phyloP scores from a whole-genome alignment of 108 stramenopile genomes.

The Aurantiochytrium sp. region DNA sequence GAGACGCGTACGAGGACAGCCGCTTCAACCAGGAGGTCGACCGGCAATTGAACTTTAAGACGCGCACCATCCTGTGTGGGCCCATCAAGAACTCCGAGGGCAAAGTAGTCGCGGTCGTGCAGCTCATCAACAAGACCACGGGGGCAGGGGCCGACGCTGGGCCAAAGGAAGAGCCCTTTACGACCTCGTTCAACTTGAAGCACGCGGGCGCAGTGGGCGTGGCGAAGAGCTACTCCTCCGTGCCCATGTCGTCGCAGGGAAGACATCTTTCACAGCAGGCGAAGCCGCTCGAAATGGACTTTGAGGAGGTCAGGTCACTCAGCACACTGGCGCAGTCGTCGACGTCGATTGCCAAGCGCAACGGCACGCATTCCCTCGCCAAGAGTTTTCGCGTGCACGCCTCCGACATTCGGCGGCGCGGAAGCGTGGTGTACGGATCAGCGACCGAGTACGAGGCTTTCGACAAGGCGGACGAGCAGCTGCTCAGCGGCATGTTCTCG shows the following conservation, averaged over 20 bases:
- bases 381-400: neutral
- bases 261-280: too few species aligned
- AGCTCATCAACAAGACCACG: conserved; percentile 39
- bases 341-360: neutral
- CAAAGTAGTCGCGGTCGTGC: conserved; percentile 37
- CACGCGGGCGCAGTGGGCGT: too few species aligned
- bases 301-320: too few species aligned
- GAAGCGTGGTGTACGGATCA: neutral
- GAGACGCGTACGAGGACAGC: conserved; percentile 54
- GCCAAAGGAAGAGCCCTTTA: too few species aligned
- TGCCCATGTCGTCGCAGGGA: too few species aligned
- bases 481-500: neutral
- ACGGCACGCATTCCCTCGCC: neutral
- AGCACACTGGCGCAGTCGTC: too few species aligned
- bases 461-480: conserved; percentile 4
- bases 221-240: too few species aligned
- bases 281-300: too few species aligned
- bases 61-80: conserved; percentile 50
- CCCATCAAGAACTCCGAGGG: conserved; percentile 38
- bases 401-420: neutral
- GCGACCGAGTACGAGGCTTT: neutral
- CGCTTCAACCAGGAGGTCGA: conserved; percentile 57
- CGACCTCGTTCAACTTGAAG: too few species aligned
- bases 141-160: too few species aligned
- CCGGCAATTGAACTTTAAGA: conserved; percentile 45